Conservation (phyloP, 2,329 filamentous ascomycete genomes). For the Bipolaris gigantea region DNA sequence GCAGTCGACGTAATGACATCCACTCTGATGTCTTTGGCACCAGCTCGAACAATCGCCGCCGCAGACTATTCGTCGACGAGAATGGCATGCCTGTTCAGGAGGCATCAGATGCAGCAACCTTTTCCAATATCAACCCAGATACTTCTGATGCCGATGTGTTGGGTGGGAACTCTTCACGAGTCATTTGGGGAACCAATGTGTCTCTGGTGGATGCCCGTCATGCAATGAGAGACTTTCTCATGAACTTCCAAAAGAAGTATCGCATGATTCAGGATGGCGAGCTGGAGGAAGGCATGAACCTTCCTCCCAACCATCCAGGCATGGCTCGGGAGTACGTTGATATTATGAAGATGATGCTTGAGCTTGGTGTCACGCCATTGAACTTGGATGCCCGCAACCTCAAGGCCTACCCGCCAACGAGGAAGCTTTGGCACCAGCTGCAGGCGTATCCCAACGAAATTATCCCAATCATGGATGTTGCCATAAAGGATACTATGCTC, state of each 20-base stretch:
- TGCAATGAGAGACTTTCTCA: slow-evolving; percentile 87
- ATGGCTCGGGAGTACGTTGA: slow-evolving; percentile 81
- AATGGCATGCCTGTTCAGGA: slow-evolving; percentile 61
- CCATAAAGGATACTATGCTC: slow-evolving; percentile 88
- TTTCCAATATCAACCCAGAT: slow-evolving; percentile 72
- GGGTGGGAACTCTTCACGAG: slow-evolving; percentile 76
- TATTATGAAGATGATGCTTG: slow-evolving; percentile 86
- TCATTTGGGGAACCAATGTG: slow-evolving; percentile 97
- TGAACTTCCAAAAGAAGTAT: slow-evolving; percentile 91
- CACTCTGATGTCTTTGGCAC: slow-evolving; percentile 67
- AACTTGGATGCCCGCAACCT: slow-evolving; percentile 89
- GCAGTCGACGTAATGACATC: slow-evolving; percentile 79
- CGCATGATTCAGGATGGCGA: slow-evolving; percentile 88
- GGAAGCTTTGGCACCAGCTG: slow-evolving; percentile 93
- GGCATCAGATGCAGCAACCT: slow-evolving; percentile 62
- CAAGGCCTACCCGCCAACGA: slow-evolving; percentile 87
- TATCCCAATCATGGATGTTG: slow-evolving; percentile 93
- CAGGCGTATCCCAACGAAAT: slow-evolving; percentile 96
- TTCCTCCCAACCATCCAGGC: slow-evolving; percentile 66
- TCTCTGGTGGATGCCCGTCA: slow-evolving; percentile 87
- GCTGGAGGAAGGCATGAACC: slow-evolving; percentile 69
- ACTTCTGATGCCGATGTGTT: slow-evolving; percentile 90
- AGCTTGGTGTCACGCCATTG: slow-evolving; percentile 78
- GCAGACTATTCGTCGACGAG: slow-evolving; percentile 66
- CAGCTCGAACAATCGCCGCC: slow-evolving; percentile 52